A percentile compares a stretch with the other conserved stretches of the same genome.
Conservation (phyloP, 257 asterid species). For the Solanum infundibuliforme region DNA sequence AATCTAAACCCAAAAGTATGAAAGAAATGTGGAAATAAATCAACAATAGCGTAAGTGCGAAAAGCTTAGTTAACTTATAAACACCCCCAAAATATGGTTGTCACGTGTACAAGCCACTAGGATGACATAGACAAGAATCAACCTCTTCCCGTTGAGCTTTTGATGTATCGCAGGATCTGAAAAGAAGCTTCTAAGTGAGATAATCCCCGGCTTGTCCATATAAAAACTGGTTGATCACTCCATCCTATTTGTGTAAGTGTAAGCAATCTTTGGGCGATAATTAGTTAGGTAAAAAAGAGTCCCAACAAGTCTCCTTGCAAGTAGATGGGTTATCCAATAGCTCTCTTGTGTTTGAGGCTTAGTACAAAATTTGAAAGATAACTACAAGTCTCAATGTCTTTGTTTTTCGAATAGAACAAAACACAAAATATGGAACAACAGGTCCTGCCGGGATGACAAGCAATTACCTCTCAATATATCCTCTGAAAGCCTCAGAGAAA, state of each 20-base stretch:
- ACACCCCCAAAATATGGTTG: background rate
- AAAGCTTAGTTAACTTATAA: background rate
- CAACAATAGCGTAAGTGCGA: background rate
- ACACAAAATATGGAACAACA: background rate
- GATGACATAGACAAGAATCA: background rate
- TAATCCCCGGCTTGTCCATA: background rate
- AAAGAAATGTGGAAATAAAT: background rate
- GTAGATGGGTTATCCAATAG: background rate
- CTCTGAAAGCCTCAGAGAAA: background rate
- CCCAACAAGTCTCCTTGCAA: background rate
- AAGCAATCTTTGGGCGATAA: too few relatives aligned
- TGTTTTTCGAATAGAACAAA: too few relatives aligned
- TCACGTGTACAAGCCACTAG: background rate
- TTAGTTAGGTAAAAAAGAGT: background rate
- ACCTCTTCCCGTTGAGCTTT: background rate
- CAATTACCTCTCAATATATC: background rate
- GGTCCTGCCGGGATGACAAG: background rate
- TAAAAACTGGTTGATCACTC: background rate
- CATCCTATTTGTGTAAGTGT: background rate
- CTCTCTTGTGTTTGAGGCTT: background rate
- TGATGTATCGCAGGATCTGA: background rate
- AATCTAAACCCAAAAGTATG: background rate
- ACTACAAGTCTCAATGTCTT: background rate
- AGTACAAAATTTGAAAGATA: too few relatives aligned
- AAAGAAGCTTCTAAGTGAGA: background rate